phyloP scores from a whole-genome alignment of 2,329 filamentous ascomycete genomes.

The Fusarium sp. region DNA sequence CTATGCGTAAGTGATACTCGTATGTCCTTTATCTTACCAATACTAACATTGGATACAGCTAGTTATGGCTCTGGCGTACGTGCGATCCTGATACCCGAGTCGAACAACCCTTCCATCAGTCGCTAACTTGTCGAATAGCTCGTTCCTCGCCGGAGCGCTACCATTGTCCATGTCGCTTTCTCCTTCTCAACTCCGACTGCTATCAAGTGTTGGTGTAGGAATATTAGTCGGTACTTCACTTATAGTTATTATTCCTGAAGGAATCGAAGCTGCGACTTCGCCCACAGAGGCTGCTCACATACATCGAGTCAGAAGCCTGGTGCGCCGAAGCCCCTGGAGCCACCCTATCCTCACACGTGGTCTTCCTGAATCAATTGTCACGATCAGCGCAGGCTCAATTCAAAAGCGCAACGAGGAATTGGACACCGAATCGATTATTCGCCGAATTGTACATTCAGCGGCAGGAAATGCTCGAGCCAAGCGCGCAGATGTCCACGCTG shows the following conservation, averaged over 20 bases:
- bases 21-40: slow-evolving; percentile 11
- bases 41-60: slow-evolving; percentile 54
- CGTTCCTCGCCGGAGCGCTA: slow-evolving; percentile 91
- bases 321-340: slow-evolving; percentile 51
- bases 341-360: slow-evolving; percentile 45
- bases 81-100: slow-evolving; percentile 35
- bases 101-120: slow-evolving; percentile 32
- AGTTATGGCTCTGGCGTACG: slow-evolving; percentile 71
- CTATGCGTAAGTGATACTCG: slow-evolving; percentile 54
- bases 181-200: slow-evolving; percentile 85
- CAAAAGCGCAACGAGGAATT: slow-evolving; percentile 12
- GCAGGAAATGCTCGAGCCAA: slow-evolving; percentile 16
- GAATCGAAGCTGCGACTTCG: slow-evolving; percentile 88
- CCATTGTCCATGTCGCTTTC: slow-evolving; percentile 91
- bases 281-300: slow-evolving; percentile 57
- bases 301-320: slow-evolving; percentile 52
- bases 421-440: slow-evolving; percentile 33
- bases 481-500: slow-evolving; percentile 31
- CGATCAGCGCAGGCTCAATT: slow-evolving; percentile 28
- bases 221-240: slow-evolving; percentile 94
- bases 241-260: slow-evolving; percentile 97
- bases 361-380: slow-evolving; percentile 43
- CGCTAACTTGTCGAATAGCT: slow-evolving; percentile 66
- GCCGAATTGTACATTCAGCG: slow-evolving; percentile 27
- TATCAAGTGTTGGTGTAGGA: slow-evolving; percentile 93